Evolutionary conservation across 805 yeast species (phyloP).

Genomic region (Kazachstania viticola): DNA sequence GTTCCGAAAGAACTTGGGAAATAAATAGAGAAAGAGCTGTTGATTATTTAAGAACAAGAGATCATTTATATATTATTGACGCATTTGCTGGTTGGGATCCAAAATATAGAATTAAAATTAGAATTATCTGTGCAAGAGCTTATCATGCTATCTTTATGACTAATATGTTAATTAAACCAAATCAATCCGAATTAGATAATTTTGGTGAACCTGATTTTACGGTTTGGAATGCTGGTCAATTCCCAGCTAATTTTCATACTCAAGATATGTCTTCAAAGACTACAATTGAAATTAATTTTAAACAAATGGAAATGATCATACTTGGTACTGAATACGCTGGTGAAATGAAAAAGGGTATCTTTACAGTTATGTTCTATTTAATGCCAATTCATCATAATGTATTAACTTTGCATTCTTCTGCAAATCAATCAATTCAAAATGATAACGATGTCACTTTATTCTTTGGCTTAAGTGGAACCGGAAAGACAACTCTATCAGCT

Average conservation of each 20-base stretch:
- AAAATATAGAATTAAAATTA: conserved; percentile 86
- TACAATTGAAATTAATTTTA: conserved; percentile 91
- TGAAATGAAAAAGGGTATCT: conserved; percentile 98
- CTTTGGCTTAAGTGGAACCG: conserved; percentile 96
- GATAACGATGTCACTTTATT: conserved; percentile 80
- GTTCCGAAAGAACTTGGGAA: conserved; percentile 87
- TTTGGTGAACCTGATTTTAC: conserved; percentile 98
- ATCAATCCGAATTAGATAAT: conserved; percentile 72
- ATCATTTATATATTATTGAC: conserved; percentile 86
- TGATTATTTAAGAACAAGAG: conserved; percentile 92
- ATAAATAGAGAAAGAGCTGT: conserved; percentile 93
- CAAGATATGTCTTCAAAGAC: conserved; percentile 96
- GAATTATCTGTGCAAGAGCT: conserved; percentile 96
- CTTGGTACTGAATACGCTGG: conserved; percentile 99
- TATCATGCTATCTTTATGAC: conserved; percentile 97
- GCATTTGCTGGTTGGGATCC: conserved; percentile 99
- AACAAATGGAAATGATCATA: conserved; percentile 97
- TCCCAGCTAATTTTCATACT: conserved; percentile 95
- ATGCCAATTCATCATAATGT: conserved; percentile 92
- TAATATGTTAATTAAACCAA: conserved; percentile 93
- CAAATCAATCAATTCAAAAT: conserved; percentile 73
- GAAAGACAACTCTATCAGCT: conserved; percentile 94
- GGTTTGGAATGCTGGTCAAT: conserved; percentile 96
- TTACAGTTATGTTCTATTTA: conserved; percentile 96
- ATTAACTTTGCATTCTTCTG: conserved; percentile 88